A percentile compares a stretch with the other conserved stretches of the same genome.
These are phyloP conservation scores for Halophytophthora polymorphica DNA, from an alignment of 352 stramenopile genomes.

Conservation along the genomic window DNA sequence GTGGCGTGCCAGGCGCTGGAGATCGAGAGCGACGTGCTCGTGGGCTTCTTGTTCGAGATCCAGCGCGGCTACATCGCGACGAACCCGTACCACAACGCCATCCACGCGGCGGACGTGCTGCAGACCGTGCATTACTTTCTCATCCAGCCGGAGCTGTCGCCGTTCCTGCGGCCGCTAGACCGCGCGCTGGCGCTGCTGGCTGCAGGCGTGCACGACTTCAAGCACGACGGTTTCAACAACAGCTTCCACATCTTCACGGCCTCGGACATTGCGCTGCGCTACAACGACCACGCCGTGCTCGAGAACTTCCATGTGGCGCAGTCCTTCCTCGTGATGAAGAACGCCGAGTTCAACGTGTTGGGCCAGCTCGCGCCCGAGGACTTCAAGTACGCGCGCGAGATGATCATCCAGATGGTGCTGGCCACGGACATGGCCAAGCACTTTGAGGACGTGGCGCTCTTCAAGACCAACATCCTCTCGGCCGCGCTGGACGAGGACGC, in stretches of 20 bases:
- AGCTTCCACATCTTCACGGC: slow-evolving; percentile 86
- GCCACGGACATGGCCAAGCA: slow-evolving; percentile 90
- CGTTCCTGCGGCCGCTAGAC: slow-evolving; percentile 75
- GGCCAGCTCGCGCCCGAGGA: slow-evolving; percentile 67
- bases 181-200: slow-evolving; percentile 71
- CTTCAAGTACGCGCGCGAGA: slow-evolving; percentile 85
- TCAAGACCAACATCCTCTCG: slow-evolving; percentile 86
- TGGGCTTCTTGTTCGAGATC: slow-evolving; percentile 80
- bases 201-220: slow-evolving; percentile 87
- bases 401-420: slow-evolving; percentile 90
- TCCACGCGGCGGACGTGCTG: slow-evolving; percentile 89
- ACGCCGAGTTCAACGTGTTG: slow-evolving; percentile 80
- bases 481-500: slow-evolving; percentile 55
- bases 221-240: slow-evolving; percentile 90
- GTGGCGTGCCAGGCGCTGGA: slow-evolving; percentile 49
- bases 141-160: slow-evolving; percentile 62
- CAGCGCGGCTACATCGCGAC: slow-evolving; percentile 75
- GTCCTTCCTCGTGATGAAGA: slow-evolving; percentile 90
- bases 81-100: slow-evolving; percentile 89
- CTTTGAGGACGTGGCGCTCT: slow-evolving; percentile 84
- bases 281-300: slow-evolving; percentile 87
- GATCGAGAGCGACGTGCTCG: slow-evolving; percentile 60
- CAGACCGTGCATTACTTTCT: slow-evolving; percentile 87
- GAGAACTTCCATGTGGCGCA: slow-evolving; percentile 90
- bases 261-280: slow-evolving; percentile 84